A percentile compares a stretch with the other conserved stretches of the same genome.
phyloP scores from a whole-genome alignment of 192 early-diverging fungal species.

The Podila clonocystis region DNA sequence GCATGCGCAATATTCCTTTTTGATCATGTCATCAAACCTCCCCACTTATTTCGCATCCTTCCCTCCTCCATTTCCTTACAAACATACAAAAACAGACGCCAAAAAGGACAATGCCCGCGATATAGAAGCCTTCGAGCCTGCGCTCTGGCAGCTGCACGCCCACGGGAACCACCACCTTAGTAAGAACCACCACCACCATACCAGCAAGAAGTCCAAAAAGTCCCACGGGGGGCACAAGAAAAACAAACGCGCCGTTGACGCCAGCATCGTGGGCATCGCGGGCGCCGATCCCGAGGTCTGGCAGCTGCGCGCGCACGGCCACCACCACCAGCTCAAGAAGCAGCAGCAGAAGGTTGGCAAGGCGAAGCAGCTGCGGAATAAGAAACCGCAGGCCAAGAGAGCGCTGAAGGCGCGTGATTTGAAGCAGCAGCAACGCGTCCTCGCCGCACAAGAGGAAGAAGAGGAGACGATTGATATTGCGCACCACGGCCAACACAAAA shows the following conservation, averaged over 20 bases:
- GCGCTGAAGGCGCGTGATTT: not conserved
- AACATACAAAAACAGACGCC: constrained; percentile 3
- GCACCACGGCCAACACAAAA: not conserved
- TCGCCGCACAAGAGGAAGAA: not conserved
- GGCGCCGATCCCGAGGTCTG: constrained; percentile 30
- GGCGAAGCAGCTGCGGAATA: not conserved
- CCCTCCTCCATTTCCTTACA: not conserved
- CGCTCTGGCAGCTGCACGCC: constrained; percentile 29
- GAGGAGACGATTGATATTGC: constrained; percentile 8
- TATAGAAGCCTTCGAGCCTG: not conserved
- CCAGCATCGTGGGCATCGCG: not conserved
- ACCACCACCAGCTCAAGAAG: constrained; percentile 14
- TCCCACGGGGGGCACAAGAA: not conserved
- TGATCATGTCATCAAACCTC: no score
- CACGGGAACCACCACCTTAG: constrained; percentile 29
- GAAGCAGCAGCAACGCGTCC: not conserved
- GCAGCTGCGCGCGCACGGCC: constrained; percentile 38
- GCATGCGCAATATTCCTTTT: no score
- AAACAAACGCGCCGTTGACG: not conserved
- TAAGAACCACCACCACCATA: not conserved
- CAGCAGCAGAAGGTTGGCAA: constrained; percentile 7
- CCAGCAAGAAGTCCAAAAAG: not conserved
- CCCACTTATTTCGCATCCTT: not conserved
- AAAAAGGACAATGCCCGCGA: constrained; percentile 7
- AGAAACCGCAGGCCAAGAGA: not conserved